A percentile compares a stretch with the other conserved stretches of the same genome.
Conservation (phyloP, 2,329 filamentous ascomycete species). For the Amesomyces nigricolor region DNA sequence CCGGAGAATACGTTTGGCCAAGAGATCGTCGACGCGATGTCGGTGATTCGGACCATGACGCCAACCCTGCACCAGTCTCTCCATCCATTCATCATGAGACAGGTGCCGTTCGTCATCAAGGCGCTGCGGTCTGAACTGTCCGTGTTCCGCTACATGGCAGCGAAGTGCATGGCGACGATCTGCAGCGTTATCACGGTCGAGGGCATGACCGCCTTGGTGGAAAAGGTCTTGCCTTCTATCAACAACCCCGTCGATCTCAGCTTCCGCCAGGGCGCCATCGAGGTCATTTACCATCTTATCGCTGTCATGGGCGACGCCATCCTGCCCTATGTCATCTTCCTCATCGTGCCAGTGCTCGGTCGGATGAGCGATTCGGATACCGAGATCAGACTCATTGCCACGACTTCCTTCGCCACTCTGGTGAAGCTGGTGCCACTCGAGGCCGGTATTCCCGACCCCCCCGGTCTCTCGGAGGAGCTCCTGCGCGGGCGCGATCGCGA, state of each 20-base stretch:
- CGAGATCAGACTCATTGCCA: constrained; percentile 88
- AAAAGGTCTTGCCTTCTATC: constrained; percentile 86
- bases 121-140: constrained; percentile 83
- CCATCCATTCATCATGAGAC: constrained; percentile 71
- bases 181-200: constrained; percentile 95
- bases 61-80: constrained; percentile 77
- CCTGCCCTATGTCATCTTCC: constrained; percentile 95
- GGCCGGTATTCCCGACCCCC: constrained; percentile 93
- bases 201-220: constrained; percentile 92
- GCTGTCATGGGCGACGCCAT: constrained; percentile 97
- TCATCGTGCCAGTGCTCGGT: constrained; percentile 92
- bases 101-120: constrained; percentile 81
- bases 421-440: constrained; percentile 96
- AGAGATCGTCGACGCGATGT: constrained; percentile 89
- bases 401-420: constrained; percentile 92
- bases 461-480: constrained; percentile 81
- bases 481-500: constrained; percentile 88
- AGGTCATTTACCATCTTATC: constrained; percentile 94
- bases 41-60: constrained; percentile 84
- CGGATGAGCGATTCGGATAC: constrained; percentile 98
- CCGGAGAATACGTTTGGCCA: constrained; percentile 75
- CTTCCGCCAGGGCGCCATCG: constrained; percentile 86
- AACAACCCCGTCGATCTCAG: constrained; percentile 84
- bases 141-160: constrained; percentile 91
- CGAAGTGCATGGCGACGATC: constrained; percentile 93